phyloP scores from a whole-genome alignment of 306 rosid species.

The Prunus mongolica region DNA sequence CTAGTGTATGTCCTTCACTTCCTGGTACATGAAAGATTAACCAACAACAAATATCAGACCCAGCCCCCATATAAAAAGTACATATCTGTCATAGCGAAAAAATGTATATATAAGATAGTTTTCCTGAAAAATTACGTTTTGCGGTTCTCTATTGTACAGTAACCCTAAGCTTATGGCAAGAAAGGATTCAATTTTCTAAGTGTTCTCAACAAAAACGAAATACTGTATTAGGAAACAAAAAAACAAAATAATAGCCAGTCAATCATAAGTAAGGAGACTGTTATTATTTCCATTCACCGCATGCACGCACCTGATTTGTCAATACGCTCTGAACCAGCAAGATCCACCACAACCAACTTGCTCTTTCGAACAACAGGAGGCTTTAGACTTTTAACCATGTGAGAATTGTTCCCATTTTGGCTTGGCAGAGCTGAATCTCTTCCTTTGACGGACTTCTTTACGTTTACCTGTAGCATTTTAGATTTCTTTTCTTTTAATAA shows the following conservation, averaged over 20 bases:
- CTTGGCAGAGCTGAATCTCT: slow-evolving; percentile 61
- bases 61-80: not conserved
- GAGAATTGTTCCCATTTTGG: slow-evolving; percentile 63
- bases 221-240: slow-evolving; percentile 12
- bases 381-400: slow-evolving; percentile 59
- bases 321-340: slow-evolving; percentile 98
- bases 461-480: slow-evolving; percentile 61
- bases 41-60: slow-evolving; percentile 4
- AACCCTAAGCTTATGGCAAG: not conserved
- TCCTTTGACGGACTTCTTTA: slow-evolving; percentile 74
- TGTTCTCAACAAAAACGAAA: not conserved
- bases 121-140: not conserved
- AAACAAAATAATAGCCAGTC: slow-evolving; percentile 11
- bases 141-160: not conserved
- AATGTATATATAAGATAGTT: not conserved
- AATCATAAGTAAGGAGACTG: not conserved
- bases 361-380: slow-evolving; percentile 82
- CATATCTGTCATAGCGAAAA: not conserved
- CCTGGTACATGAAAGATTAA: slow-evolving; percentile 51
- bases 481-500: not conserved
- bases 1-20: slow-evolving; percentile 97
- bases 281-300: not conserved
- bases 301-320: slow-evolving; percentile 83
- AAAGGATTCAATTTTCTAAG: not conserved
- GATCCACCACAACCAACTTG: slow-evolving; percentile 92